Evolutionary conservation across 495 filamentous ascomycete genomes (phyloP), one percentile per base, ranked within the genome.

Genomic region (Tirmania nivea): DNA sequence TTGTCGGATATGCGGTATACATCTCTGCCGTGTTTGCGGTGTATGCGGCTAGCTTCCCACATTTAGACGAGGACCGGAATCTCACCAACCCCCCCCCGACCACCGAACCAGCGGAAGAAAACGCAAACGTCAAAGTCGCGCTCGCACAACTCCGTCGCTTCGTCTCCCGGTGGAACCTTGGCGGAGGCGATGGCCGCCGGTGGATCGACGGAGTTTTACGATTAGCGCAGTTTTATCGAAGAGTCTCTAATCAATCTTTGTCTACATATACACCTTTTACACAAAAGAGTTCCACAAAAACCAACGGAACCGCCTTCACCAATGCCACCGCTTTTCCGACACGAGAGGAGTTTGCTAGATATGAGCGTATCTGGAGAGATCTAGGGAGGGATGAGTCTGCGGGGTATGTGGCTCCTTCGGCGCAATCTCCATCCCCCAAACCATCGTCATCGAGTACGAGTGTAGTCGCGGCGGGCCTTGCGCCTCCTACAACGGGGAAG

Each of bases 1-100:
- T 88, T 42, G 75, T 87, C 11, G 78, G 81, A 6, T 89, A 86
- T 60, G 81, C 85, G 8, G 76, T 86, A 54, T 90, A 84, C 71
- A 81, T 81, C 55, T 83, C 83, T n/a, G 77, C 77, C 0, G 73
- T 57, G 56, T 67, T 72, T 3, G 78, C 75, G 37, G 68, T 89
- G 10, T 93, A 92, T 61, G 77, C 75, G 10, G 70, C 71, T 25
- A 75, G 81, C 61, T 93, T 89, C 63, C 77, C 80, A 0, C 78
- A 81, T 56, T 87, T 90, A 81, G 86, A 93, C 58, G 70, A 70
- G 0, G 72, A 78, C 19, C 72, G 74, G 14, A 74, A 78, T 59
- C 73, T 89, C 68, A 66, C 70, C 35, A 63, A 59, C 21, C 62
- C 58, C 10, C 60, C 66, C 10, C 64, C 61, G 2, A 63, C 65